A percentile compares a stretch with the other conserved stretches of the same genome.
Evolutionary conservation across 2,329 filamentous ascomycete genomes (phyloP).

Genomic region (Calonectria henricotiae): DNA sequence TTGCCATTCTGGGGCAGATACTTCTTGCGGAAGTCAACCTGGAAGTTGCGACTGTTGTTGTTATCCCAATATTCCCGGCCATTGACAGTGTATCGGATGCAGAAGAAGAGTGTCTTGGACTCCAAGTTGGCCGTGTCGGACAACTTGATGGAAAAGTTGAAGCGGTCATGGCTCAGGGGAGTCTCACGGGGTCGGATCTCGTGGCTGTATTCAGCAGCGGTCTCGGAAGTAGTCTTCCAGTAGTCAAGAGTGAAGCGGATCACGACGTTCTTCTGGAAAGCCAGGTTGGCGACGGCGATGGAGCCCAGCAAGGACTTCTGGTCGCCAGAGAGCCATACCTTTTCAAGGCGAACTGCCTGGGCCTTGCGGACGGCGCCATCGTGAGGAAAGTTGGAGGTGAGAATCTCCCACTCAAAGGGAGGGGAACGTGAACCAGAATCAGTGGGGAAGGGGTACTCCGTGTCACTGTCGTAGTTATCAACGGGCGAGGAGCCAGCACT

Average conservation of each 20-base stretch:
- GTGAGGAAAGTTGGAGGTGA: slow-evolving; percentile 85
- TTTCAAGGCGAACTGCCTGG: slow-evolving; percentile 84
- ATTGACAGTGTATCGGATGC: slow-evolving; percentile 88
- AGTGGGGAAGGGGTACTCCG: slow-evolving; percentile 87
- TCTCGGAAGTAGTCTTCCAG: slow-evolving; percentile 98
- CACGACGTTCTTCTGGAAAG: slow-evolving; percentile 91
- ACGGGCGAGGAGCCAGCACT: slow-evolving; percentile 94
- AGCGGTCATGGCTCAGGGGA: slow-evolving; percentile 84
- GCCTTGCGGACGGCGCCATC: slow-evolving; percentile 70
- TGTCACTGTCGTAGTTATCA: slow-evolving; percentile 89
- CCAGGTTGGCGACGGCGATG: slow-evolving; percentile 88
- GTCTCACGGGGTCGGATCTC: slow-evolving; percentile 80
- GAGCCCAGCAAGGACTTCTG: slow-evolving; percentile 90
- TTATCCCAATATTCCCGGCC: slow-evolving; percentile 97
- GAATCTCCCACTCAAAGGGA: slow-evolving; percentile 89
- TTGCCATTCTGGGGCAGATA: slow-evolving; percentile 75
- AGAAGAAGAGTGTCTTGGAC: slow-evolving; percentile 92
- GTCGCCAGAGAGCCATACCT: slow-evolving; percentile 88
- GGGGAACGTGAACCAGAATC: slow-evolving; percentile 63
- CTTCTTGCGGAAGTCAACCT: slow-evolving; percentile 93
- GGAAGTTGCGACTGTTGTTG: slow-evolving; percentile 89
- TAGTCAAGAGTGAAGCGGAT: slow-evolving; percentile 97
- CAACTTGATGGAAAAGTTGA: slow-evolving; percentile 94
- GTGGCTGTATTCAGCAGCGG: slow-evolving; percentile 88
- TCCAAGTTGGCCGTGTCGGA: slow-evolving; percentile 93